Base-by-base conservation (phyloP, 2,329 filamentous ascomycete species). In the Neopestalotiopsis clavispora region DNA sequence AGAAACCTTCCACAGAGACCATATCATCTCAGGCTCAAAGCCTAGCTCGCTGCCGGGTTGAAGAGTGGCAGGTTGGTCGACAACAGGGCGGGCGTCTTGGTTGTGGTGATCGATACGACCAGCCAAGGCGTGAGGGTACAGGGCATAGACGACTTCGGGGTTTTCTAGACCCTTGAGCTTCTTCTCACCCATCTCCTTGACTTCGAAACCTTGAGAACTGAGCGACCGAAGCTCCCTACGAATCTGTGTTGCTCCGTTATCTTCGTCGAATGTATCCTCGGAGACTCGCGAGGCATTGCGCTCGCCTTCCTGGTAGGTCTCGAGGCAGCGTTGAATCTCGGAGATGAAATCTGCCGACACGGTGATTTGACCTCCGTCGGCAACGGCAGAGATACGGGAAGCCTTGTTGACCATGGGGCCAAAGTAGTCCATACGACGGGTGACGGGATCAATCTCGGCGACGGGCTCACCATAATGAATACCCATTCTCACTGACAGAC, bases 351-450 rank as follows among this genome's bases (percentile, higher is more conserved):
- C 96, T 1, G 94, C 94, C 0, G 95, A 98, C 1, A 98, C 96
- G 0, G 95, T 96, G 72, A 98, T 98, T 79, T 99, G 95, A 0
- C 96, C 96, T 70, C 96, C 96, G 78, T 99, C 96, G 45, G 96
- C 96, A 58, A 97, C 95, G 28, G 94, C 92, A 6, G 94, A 96
- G 72, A 99, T 97, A 82, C 96, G 92, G 17, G 96, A 92, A 0
- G 96, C 94, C 77, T 97, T 95, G 82, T 99, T 99, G 76, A 99
- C 96, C 94, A 99, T 99, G 14, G 96, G 96, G 0, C 96, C 96
- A 78, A 98, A 99, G 82, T 99, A 99, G 76, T 99, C 96, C 96
- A 99, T 99, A 71, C 96, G 94, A 69, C 95, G 92, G 1, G 96
- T 99, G 64, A 99, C 95, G 0, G 96, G 96, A 80, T 99, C 96